Base-by-base conservation (phyloP, 495 filamentous ascomycete genomes). In the Baudoinia panamericana region DNA sequence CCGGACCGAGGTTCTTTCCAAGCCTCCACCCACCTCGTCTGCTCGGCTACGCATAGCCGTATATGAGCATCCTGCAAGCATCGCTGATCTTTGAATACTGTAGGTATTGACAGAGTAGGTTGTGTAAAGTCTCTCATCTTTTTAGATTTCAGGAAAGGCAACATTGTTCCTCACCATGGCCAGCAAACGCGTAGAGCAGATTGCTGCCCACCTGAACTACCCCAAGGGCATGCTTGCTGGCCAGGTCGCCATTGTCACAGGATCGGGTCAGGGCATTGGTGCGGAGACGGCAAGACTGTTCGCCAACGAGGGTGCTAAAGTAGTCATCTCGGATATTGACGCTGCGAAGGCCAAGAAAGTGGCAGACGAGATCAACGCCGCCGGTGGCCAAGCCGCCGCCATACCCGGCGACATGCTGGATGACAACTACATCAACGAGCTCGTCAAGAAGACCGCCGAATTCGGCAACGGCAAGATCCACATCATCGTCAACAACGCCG, bases 401-500 rank as follows among this genome's bases (percentile, higher is more conserved):
- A 73, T 85, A 0, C 63, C 72, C 0, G 84, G 84, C 30, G 82
- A 93, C 52, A 67, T 90, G 51, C 66, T 84, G 5, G 66, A 79
- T 48, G 67, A 69, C 19, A 58, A 63, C 11, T 81, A 84, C 51
- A 72, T 87, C 53, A 64, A 70, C 32, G 59, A 69, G 16, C 66
- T 92, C 3, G 74, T 92, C 6, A 73, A 77, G 58, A 74, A 71
- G 51, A 67, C 82, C 0, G 84, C 78, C 3, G 79, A 78, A 36
- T 87, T 90, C 53, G 84, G 84, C 18, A 65, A 69, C 38, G 84
- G 83, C 43, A 90, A 90, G 67, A 83, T 93, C 42, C 79, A 93
- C 59, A 76, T 85, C 40, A 74, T 88, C 41, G 80, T 92, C 26
- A 90, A 90, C 57, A 90, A 88, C 62, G 84, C 84, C 1, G 83